Conservation (phyloP, 225 moss, liverwort and hornwort genomes). For the Takakia lepidozioides region DNA sequence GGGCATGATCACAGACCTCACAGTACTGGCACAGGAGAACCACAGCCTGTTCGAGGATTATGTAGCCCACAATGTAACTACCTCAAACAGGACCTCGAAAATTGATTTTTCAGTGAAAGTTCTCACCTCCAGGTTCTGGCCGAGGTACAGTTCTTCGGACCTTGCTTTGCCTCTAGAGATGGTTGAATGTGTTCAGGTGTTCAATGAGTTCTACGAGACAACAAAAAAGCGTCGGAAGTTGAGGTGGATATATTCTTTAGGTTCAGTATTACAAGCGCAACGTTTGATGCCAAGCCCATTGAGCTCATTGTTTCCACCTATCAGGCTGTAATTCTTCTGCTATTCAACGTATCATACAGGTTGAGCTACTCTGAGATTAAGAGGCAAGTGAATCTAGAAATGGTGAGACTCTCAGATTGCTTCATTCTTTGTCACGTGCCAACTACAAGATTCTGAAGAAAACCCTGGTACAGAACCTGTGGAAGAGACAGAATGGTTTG, state of each 20-base stretch:
- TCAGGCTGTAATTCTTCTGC: constrained; percentile 94
- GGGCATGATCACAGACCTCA: constrained; percentile 98
- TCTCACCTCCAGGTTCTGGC: constrained; percentile 96
- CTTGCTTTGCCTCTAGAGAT: constrained; percentile 94
- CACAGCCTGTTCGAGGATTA: constrained; percentile 88
- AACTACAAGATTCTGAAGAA: constrained; percentile 95
- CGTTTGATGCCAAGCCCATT: constrained; percentile 83
- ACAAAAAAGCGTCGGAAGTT: constrained; percentile 97
- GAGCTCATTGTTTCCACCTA: constrained; percentile 95
- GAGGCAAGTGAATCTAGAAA: constrained; percentile 85
- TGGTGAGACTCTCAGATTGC: constrained; percentile 80
- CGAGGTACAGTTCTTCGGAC: constrained; percentile 94
- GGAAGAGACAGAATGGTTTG: constrained; percentile 60
- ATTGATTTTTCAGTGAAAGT: constrained; percentile 96
- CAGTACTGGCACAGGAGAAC: constrained; percentile 90
- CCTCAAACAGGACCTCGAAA: constrained; percentile 84
- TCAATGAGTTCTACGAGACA: constrained; percentile 96
- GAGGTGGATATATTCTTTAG: constrained; percentile 98
- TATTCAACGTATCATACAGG: constrained; percentile 85
- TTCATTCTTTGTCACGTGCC: no score
- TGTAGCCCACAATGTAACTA: constrained; percentile 43
- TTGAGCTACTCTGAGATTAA: constrained; percentile 91
- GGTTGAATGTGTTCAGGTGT: constrained; percentile 97
- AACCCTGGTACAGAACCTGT: constrained; percentile 61
- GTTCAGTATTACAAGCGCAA: constrained; percentile 87